These are phyloP conservation scores for Penicillium verrucosum DNA, from an alignment of 2,329 filamentous ascomycete genomes.

Conservation along the genomic window DNA sequence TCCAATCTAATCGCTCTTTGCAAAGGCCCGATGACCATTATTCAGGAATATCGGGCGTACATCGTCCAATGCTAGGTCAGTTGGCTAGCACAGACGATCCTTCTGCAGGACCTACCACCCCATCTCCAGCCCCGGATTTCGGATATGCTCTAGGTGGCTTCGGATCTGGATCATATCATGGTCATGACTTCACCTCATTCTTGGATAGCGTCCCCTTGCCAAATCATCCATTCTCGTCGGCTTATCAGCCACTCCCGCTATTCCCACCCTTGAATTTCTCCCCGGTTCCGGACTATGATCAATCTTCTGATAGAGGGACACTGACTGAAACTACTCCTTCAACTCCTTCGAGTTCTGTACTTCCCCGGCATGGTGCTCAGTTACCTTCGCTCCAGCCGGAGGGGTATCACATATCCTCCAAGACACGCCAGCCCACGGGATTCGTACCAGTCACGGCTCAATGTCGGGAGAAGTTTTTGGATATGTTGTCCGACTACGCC, in stretches of 20 bases:
- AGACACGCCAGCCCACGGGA: constrained; percentile 26
- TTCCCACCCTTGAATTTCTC: constrained; percentile 30
- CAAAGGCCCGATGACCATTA: constrained; percentile 15
- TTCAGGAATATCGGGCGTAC: constrained; percentile 4
- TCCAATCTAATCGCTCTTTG: constrained; percentile 11
- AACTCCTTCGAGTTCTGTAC: constrained; percentile 30
- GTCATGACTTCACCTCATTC: constrained; percentile 36
- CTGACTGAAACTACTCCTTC: constrained; percentile 12
- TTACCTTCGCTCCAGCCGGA: constrained; percentile 34
- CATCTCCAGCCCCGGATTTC: constrained; percentile 25
- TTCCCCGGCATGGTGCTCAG: constrained; percentile 34
- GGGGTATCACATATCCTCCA: constrained; percentile 25
- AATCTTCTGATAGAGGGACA: constrained; percentile 17
- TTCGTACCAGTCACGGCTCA: constrained; percentile 32
- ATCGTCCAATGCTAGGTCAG: constrained; percentile 13
- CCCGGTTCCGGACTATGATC: constrained; percentile 26
- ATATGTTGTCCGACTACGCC: constrained; percentile 21
- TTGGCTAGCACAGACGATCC: constrained; percentile 11
- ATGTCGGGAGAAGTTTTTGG: constrained; percentile 30
- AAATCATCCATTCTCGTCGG: constrained; percentile 33
- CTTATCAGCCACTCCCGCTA: constrained; percentile 33
- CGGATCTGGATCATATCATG: constrained; percentile 23
- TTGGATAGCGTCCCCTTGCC: constrained; percentile 35
- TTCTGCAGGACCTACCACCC: constrained; percentile 19
- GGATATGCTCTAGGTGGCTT: constrained; percentile 18